These are phyloP conservation scores for Fallopia convolvulus DNA, from an alignment of 148 eudicot genomes.

Conservation along the genomic window DNA sequence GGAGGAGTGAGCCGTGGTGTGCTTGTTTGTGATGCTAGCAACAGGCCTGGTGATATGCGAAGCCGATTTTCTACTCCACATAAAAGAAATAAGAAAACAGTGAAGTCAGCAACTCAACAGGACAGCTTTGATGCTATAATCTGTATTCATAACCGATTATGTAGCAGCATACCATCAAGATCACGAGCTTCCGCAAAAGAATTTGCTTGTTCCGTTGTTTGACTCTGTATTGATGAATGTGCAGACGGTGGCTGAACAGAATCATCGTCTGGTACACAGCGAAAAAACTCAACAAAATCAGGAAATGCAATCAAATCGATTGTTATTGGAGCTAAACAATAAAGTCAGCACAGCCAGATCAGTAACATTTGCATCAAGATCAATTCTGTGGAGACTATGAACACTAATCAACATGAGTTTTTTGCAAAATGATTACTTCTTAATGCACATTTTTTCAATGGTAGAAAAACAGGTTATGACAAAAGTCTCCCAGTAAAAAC, in stretches of 20 bases:
- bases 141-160: background rate
- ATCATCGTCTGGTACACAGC: conserved; percentile 44
- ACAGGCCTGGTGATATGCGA: conserved; percentile 61
- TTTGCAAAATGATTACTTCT: background rate
- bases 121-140: background rate
- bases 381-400: background rate
- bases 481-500: background rate
- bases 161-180: conserved; percentile 40
- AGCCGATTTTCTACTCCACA: conserved; percentile 41
- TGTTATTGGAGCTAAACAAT: background rate
- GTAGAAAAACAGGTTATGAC: background rate
- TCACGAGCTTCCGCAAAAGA: conserved; percentile 43
- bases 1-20: conserved; percentile 91
- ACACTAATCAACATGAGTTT: background rate
- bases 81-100: background rate
- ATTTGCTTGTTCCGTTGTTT: conserved; percentile 41
- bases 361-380: background rate
- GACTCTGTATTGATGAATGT: conserved; percentile 46
- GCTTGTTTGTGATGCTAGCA: conserved; percentile 72
- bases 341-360: background rate
- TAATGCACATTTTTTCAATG: background rate
- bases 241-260: conserved; percentile 29
- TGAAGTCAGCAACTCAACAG: background rate
- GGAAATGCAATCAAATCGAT: background rate
- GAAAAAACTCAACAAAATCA: background rate